Evolutionary conservation across 345 rosid species (phyloP).

Genomic region (Gossypium arboreum): DNA sequence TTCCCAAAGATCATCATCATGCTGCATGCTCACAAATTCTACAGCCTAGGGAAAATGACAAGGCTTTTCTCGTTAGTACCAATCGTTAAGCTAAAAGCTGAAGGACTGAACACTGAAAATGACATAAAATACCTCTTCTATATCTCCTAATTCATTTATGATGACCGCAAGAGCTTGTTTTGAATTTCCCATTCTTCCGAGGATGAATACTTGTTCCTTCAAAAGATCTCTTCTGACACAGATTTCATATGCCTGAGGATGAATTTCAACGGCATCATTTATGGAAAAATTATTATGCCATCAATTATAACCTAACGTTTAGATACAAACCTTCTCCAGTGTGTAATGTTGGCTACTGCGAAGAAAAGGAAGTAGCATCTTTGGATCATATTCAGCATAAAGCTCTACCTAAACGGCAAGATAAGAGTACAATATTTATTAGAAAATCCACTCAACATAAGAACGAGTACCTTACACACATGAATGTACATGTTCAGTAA

Average conservation of each 20-base stretch:
- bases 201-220: conserved; percentile 89
- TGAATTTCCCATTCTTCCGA: conserved; percentile 97
- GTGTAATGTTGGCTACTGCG: conserved; percentile 96
- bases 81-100: conserved; percentile 12
- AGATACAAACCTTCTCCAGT: conserved; percentile 75
- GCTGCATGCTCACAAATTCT: conserved; percentile 93
- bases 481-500: not conserved
- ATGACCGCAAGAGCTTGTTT: conserved; percentile 87
- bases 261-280: conserved; percentile 27
- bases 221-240: conserved; percentile 76
- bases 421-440: conserved; percentile 17
- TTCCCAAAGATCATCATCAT: conserved; percentile 99
- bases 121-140: conserved; percentile 68
- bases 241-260: conserved; percentile 78
- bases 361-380: conserved; percentile 91
- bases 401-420: conserved; percentile 69
- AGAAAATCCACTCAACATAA: conserved; percentile 7
- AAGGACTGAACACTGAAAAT: conserved; percentile 10
- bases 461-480: not conserved
- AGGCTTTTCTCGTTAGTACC: conserved; percentile 9
- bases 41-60: conserved; percentile 69
- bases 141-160: conserved; percentile 84
- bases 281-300: conserved; percentile 3
- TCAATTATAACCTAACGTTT: conserved; percentile 18
- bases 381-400: conserved; percentile 82